Percentiles rank a stretch among this genome's conserved stretches.
These are phyloP conservation scores for Seiridium cupressi DNA, from an alignment of 2,329 filamentous ascomycete species.

Conservation along the genomic window DNA sequence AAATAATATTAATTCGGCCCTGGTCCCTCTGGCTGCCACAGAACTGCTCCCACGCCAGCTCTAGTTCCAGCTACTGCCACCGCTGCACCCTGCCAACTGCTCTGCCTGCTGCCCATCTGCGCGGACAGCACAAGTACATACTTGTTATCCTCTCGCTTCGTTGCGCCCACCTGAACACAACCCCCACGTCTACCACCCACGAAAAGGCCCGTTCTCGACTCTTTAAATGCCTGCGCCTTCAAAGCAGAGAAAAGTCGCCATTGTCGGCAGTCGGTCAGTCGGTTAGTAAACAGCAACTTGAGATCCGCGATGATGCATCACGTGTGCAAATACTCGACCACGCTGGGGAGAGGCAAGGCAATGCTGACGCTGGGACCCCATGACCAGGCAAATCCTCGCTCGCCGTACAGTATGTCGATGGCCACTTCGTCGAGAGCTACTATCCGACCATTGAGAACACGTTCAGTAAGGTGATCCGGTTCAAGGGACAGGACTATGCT, in stretches of 20 bases:
- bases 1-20: slow-evolving; percentile 6
- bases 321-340: neutral
- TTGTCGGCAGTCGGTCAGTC: slow-evolving; percentile 78
- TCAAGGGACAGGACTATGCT: slow-evolving; percentile 88
- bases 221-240: slow-evolving; percentile 59
- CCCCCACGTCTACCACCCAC: neutral
- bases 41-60: neutral
- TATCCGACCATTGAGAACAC: slow-evolving; percentile 99
- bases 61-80: neutral
- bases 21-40: neutral
- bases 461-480: slow-evolving; percentile 92
- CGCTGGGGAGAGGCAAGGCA: neutral
- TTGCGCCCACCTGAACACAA: neutral
- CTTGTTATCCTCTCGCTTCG: neutral
- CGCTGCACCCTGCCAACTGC: neutral
- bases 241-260: slow-evolving; percentile 80
- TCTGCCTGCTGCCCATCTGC: neutral
- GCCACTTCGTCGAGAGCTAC: slow-evolving; percentile 97
- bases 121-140: neutral
- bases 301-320: neutral
- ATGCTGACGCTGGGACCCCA: slow-evolving; percentile 2
- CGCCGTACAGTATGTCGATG: slow-evolving; percentile 95
- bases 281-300: slow-evolving; percentile 48
- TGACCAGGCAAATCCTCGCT: slow-evolving; percentile 88
- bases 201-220: neutral